These are phyloP conservation scores for Thraustotheca clavata DNA, from an alignment of 352 stramenopile species.

Conservation along the genomic window DNA sequence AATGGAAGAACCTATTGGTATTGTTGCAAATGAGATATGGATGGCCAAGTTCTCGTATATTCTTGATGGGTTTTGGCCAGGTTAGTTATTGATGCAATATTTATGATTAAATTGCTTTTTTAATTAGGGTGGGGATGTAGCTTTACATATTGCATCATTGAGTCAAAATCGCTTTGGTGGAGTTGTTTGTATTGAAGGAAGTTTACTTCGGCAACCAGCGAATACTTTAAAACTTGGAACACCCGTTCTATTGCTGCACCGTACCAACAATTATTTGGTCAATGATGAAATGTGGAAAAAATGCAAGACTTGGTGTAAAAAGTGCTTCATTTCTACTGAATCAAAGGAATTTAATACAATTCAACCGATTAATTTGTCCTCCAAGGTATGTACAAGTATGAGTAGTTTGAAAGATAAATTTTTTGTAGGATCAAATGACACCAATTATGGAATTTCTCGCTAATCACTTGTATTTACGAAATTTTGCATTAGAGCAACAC, in stretches of 20 bases:
- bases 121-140: background rate
- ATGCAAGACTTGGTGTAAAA: background rate
- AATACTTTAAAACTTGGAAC: background rate
- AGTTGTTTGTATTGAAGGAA: constrained; percentile 3
- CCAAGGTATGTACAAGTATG: background rate
- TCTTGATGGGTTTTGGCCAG: constrained; percentile 16
- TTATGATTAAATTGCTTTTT: background rate
- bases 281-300: background rate
- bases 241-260: background rate
- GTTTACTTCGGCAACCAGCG: background rate
- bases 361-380: background rate
- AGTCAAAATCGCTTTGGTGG: background rate
- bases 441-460: constrained; percentile 11
- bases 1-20: background rate
- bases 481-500: constrained; percentile 15
- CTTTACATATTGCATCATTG: background rate
- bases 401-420: background rate
- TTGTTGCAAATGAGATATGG: constrained; percentile 6
- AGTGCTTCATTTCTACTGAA: background rate
- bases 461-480: constrained; percentile 4
- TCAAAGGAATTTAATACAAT: background rate
- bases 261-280: background rate
- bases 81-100: background rate
- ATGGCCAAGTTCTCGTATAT: constrained; percentile 6
- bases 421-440: constrained; percentile 13